Percentiles rank a stretch among this genome's conserved stretches.
Evolutionary conservation across 2,329 filamentous ascomycete species (phyloP).

Genomic region (Tolypocladium album): DNA sequence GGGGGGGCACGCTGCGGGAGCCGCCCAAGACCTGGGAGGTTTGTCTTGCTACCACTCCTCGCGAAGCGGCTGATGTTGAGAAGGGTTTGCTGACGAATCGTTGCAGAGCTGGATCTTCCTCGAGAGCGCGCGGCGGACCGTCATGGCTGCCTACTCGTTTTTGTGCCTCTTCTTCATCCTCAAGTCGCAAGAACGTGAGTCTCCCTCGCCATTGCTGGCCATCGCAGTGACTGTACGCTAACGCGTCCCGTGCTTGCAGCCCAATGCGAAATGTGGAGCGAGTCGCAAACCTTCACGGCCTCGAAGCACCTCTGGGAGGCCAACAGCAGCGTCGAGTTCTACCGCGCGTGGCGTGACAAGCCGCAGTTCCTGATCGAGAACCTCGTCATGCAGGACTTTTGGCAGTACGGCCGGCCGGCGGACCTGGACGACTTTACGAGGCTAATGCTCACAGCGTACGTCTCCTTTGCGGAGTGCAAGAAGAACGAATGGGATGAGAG

Average conservation of each 20-base stretch:
- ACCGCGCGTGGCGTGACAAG: conserved; percentile 31
- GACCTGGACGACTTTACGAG: conserved; percentile 29
- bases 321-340: conserved; percentile 28
- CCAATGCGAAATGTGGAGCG: conserved; percentile 4
- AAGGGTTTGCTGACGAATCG: neutral
- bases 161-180: conserved; percentile 23
- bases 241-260: neutral
- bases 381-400: conserved; percentile 24
- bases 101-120: conserved; percentile 28
- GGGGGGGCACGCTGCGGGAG: conserved; percentile 13
- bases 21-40: conserved; percentile 33
- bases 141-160: conserved; percentile 20
- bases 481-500: neutral
- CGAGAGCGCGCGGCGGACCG: conserved; percentile 29
- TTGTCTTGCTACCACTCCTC: conserved; percentile 1
- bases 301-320: conserved; percentile 34
- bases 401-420: conserved; percentile 22
- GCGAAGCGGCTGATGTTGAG: neutral
- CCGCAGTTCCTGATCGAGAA: conserved; percentile 24
- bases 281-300: conserved; percentile 19
- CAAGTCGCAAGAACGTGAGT: conserved; percentile 19
- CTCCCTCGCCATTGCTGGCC: neutral
- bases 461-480: conserved; percentile 1
- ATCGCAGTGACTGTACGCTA: neutral
- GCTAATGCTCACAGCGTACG: conserved; percentile 26